phyloP scores from a whole-genome alignment of 768 basidiomycete species.

The Rhizopogon sp. region DNA sequence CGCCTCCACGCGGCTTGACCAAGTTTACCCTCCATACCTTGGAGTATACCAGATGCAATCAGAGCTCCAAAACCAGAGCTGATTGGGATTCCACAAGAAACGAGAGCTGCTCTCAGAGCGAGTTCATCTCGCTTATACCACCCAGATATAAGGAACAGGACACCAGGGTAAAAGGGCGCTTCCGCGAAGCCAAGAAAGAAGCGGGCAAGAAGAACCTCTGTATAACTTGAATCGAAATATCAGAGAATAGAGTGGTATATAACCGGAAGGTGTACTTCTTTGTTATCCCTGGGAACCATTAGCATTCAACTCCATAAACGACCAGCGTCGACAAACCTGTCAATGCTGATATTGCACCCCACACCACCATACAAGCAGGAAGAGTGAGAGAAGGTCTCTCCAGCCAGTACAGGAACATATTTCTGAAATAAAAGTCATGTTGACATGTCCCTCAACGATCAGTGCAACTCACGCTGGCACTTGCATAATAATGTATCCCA shows the following conservation, averaged over 20 bases:
- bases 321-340: slow-evolving; percentile 23
- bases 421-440: slow-evolving; percentile 8
- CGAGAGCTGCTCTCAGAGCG: slow-evolving; percentile 30
- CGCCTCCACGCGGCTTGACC: slow-evolving; percentile 37
- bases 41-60: slow-evolving; percentile 39
- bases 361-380: slow-evolving; percentile 22
- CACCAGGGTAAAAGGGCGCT: slow-evolving; percentile 24
- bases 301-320: not conserved
- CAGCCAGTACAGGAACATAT: slow-evolving; percentile 28
- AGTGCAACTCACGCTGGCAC: slow-evolving; percentile 9
- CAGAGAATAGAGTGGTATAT: not conserved
- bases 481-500: slow-evolving; percentile 24
- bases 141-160: slow-evolving; percentile 28
- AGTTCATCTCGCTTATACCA: slow-evolving; percentile 38
- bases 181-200: slow-evolving; percentile 39
- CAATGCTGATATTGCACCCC: slow-evolving; percentile 32
- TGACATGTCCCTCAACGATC: too few species aligned
- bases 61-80: slow-evolving; percentile 42
- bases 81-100: slow-evolving; percentile 34
- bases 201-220: slow-evolving; percentile 26
- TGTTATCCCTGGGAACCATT: not conserved
- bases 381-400: slow-evolving; percentile 24
- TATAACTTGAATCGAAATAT: slow-evolving; percentile 5
- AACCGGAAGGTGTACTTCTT: not conserved
- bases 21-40: slow-evolving; percentile 34